Evolutionary conservation across 2,329 filamentous ascomycete genomes (phyloP), one percentile per base, ranked within the genome.

Genomic region (Reticulascus tulasneorum): DNA sequence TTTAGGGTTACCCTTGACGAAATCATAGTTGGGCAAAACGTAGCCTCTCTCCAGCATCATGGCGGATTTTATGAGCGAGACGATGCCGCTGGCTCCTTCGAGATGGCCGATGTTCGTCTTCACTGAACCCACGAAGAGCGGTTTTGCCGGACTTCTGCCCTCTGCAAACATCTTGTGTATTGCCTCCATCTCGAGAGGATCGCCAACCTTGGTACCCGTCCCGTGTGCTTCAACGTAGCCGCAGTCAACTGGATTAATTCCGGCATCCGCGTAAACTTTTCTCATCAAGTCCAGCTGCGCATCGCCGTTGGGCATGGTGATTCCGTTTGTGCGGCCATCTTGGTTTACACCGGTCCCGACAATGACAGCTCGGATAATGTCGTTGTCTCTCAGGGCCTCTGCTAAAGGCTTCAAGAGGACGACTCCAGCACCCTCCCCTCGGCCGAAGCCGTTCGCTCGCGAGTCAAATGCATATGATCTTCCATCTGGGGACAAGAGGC

Each of bases 391-490:
- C 0, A 75, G 23, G 0, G 74, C 74, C 30, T 65, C 54, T 2
- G 58, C 52, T 0, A 77, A 53, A 1, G 48, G 56, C 53, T 77
- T 77, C 1, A 79, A 39, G 2, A 74, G 44, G 0, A 77, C 44
- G 0, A 59, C 45, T 0, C 51, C 67, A 4, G 61, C 51, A 1
- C 67, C 74, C 29, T 79, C 74, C 1, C 64, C 69, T 3, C 73
- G 59, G 7, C 63, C 70, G 42, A 77, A 78, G 0, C 74, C 75
- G 40, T 71, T 61, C 6, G 52, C 56, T 15, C 48, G 49, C 4
- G 47, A 44, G 42, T 69, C 70, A 48, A 58, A 69, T 9, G 51
- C 48, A 23, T 50, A 33, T 8, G 17, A 37, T 29, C 19, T 48
- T 33, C 51, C 46, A n/a, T n/a, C n/a, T n/a, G n/a, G n/a, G n/a